Percentiles rank a stretch among this genome's conserved stretches.
These are phyloP conservation scores for Berkeleyomyces rouxiae DNA, from an alignment of 2,329 filamentous ascomycete species.

Conservation along the genomic window DNA sequence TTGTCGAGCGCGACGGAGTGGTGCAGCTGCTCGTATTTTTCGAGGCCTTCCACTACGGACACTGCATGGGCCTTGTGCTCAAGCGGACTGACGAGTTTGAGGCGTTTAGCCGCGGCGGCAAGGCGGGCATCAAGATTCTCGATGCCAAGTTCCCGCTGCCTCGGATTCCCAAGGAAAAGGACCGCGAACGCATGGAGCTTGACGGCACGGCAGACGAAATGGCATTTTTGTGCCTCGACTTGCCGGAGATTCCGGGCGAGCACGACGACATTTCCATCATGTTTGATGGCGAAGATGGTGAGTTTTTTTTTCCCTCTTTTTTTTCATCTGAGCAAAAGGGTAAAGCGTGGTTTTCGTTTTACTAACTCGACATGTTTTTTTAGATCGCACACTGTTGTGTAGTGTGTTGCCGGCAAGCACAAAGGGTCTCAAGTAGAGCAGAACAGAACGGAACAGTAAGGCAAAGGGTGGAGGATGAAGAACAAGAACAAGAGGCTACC, in stretches of 20 bases:
- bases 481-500: background rate
- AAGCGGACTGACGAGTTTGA: slow-evolving; percentile 77
- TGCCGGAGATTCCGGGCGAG: slow-evolving; percentile 77
- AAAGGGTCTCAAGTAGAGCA: slow-evolving; percentile 27
- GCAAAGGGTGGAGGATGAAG: background rate
- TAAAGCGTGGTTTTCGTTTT: background rate
- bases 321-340: background rate
- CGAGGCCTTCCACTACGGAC: slow-evolving; percentile 69
- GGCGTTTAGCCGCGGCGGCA: slow-evolving; percentile 43
- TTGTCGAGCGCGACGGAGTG: slow-evolving; percentile 59
- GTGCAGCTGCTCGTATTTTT: slow-evolving; percentile 75
- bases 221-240: slow-evolving; percentile 69
- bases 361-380: slow-evolving; percentile 16
- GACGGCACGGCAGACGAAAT: slow-evolving; percentile 32
- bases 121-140: slow-evolving; percentile 59
- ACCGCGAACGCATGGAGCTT: slow-evolving; percentile 23
- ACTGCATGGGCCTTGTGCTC: slow-evolving; percentile 76
- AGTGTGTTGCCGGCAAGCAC: slow-evolving; percentile 38
- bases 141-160: slow-evolving; percentile 85
- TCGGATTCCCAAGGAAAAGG: slow-evolving; percentile 35
- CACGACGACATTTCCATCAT: slow-evolving; percentile 79
- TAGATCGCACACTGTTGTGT: slow-evolving; percentile 38
- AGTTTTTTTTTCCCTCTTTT: slow-evolving; percentile 23
- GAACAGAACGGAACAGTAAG: background rate
- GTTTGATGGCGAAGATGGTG: slow-evolving; percentile 66